Conservation (phyloP, 129 eudicot genomes). For the Saposhnikovia divaricata region DNA sequence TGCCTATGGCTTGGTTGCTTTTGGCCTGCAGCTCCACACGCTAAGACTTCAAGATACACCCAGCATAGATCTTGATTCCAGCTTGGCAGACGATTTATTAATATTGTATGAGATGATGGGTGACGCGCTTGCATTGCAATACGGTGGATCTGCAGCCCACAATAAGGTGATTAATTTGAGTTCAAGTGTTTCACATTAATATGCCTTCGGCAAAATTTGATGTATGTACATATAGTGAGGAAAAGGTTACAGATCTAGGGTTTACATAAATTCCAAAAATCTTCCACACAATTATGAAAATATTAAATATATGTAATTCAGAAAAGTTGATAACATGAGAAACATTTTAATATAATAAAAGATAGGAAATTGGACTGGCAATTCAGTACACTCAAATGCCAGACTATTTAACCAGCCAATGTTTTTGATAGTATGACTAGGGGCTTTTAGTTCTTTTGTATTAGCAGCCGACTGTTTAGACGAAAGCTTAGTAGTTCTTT, state of each 20-base stretch:
- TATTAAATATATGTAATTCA: no score
- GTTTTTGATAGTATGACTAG: neutral
- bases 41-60: conserved; percentile 50
- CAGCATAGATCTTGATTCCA: conserved; percentile 49
- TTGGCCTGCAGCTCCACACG: conserved; percentile 74
- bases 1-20: conserved; percentile 89
- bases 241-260: neutral
- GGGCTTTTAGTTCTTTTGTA: neutral
- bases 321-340: neutral
- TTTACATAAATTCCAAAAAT: neutral
- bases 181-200: neutral
- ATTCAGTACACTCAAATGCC: neutral
- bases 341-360: neutral
- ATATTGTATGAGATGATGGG: conserved; percentile 86
- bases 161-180: conserved; percentile 56
- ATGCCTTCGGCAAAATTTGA: neutral
- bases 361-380: neutral
- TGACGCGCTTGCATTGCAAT: conserved; percentile 81
- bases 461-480: neutral
- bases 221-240: neutral
- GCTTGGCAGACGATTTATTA: conserved; percentile 60
- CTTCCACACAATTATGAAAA: neutral
- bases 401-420: neutral
- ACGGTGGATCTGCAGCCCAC: conserved; percentile 98
- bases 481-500: neutral